A percentile compares a stretch with the other conserved stretches of the same genome.
phyloP scores from a whole-genome alignment of 352 stramenopile species.

The Thraustochytrium sp. region DNA sequence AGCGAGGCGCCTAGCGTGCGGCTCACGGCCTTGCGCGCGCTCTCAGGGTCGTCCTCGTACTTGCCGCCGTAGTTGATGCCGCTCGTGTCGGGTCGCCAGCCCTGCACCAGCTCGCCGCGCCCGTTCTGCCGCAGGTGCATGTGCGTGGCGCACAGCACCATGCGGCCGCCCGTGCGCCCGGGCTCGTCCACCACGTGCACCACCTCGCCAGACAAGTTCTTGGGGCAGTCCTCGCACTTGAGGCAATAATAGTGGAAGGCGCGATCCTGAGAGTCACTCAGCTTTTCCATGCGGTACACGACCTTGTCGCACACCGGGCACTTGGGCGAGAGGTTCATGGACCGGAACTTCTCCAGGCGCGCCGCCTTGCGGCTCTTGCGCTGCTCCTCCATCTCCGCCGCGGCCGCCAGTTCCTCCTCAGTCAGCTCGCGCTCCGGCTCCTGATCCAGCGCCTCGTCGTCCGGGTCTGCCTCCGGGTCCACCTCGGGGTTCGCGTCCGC shows the following conservation, averaged over 20 bases:
- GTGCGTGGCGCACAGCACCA: constrained; percentile 5
- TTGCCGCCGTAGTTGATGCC: constrained; percentile 32
- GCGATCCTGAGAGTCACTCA: constrained; percentile 13
- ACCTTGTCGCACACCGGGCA: constrained; percentile 16
- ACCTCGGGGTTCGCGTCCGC: not conserved
- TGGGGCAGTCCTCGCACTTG: constrained; percentile 30
- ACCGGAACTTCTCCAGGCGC: not conserved
- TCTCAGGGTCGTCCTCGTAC: constrained; percentile 1
- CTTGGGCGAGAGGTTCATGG: not conserved
- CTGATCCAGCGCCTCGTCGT: not conserved
- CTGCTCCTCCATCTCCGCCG: not conserved
- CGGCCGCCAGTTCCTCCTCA: not conserved
- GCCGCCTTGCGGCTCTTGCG: not conserved
- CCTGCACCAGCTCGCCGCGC: not conserved
- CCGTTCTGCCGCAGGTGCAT: constrained; percentile 6
- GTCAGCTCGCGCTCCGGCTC: not conserved
- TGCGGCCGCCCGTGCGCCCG: not conserved
- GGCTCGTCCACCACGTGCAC: not conserved
- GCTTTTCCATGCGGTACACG: constrained; percentile 42
- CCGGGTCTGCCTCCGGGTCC: not conserved
- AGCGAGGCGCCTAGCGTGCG: not conserved
- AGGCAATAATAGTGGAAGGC: constrained; percentile 32
- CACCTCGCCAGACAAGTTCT: not conserved
- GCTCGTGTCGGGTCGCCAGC: constrained; percentile 6
- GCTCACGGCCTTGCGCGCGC: constrained; percentile 2